Base-by-base conservation (phyloP, 352 stramenopile species). In the Globisporangium takayamanum region DNA sequence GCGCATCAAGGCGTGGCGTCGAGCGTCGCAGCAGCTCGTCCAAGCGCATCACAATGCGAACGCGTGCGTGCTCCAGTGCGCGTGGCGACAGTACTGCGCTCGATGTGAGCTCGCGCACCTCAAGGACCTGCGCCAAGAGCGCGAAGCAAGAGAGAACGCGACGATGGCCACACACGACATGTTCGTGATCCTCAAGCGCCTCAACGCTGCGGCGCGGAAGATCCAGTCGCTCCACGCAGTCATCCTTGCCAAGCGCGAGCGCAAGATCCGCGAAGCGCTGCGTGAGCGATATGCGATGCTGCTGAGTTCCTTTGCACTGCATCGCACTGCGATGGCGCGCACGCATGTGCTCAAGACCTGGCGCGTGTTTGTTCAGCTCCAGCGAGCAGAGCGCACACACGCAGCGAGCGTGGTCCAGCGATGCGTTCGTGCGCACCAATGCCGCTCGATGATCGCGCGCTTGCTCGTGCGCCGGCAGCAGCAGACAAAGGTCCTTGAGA, bases 171-270 rank as follows among this genome's bases (percentile, higher is more conserved):
- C 33, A 20, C 64, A 87, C 6, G 82, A 92, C 41, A 62, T 63
- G 49, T 56, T 78, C 6, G 15, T 74, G 10, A 76, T 88, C 41
- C 50, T 64, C 28, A 63, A 75, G 16, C 45, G 39, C 15, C 52
- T 78, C 16, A 76, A 88, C 50, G 59, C 65, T 10, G 70, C 72
- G 5, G 75, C 79, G 11, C 48, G 25, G 5, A 76, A 63, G 49
- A 87, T 92, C 37, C 81, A 88, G 67, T 71, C 69, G 0, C 51
- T 92, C 6, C 67, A 80, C 49, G 60, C 65, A 18, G 81, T 88
- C 30, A 65, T 66, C 5, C 20, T 54, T 22, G 64, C 60, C 8
- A 82, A 80, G 25, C 56, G 63, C 11, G 69, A 68, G n/a, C 51
- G 66, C n/a, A 59, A 59, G 20, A 55, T 66, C n/a, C 72, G 69